phyloP scores from a whole-genome alignment of 1,284 basidiomycete species.

The Leccinum pachyderme region DNA sequence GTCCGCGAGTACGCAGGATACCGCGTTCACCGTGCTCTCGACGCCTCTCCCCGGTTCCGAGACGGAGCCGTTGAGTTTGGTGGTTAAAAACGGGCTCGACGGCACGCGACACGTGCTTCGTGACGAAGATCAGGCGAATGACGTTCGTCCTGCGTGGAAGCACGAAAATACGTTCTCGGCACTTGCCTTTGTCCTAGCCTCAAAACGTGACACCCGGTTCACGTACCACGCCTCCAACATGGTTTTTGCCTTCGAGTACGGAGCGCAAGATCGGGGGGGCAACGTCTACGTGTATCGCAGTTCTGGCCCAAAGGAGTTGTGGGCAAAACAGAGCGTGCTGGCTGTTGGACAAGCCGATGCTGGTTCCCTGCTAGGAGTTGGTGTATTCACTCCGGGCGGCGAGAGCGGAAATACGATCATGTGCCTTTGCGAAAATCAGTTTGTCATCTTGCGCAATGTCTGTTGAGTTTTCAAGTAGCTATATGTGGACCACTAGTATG shows the following conservation, averaged over 20 bases:
- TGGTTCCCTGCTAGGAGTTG: slow-evolving; percentile 81
- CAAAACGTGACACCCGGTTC: slow-evolving; percentile 87
- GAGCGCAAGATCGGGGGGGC: slow-evolving; percentile 59
- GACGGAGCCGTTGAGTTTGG: slow-evolving; percentile 44
- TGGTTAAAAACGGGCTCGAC: slow-evolving; percentile 82
- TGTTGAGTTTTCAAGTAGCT: slow-evolving; percentile 32
- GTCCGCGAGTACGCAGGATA: slow-evolving; percentile 37
- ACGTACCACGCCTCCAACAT: slow-evolving; percentile 61
- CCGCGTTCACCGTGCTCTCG: slow-evolving; percentile 56
- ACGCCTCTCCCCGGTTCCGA: slow-evolving; percentile 54
- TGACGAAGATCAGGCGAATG: slow-evolving; percentile 14
- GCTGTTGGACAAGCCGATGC: slow-evolving; percentile 64
- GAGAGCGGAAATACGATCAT: slow-evolving; percentile 45
- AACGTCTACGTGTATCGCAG: slow-evolving; percentile 85
- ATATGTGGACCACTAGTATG: slow-evolving; percentile 34
- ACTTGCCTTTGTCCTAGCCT: slow-evolving; percentile 90
- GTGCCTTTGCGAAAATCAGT: slow-evolving; percentile 76
- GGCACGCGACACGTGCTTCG: slow-evolving; percentile 68
- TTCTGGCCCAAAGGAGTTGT: slow-evolving; percentile 45
- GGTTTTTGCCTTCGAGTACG: slow-evolving; percentile 82
- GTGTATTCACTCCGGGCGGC: slow-evolving; percentile 40
- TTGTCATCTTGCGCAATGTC: slow-evolving; percentile 61
- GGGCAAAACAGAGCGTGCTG: slow-evolving; percentile 78
- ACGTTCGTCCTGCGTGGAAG: slow-evolving; percentile 52
- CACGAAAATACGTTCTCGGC: slow-evolving; percentile 85